Evolutionary conservation across 2,329 filamentous ascomycete species (phyloP), one percentile per base, ranked within the genome.

Genomic region (Alternaria atra): DNA sequence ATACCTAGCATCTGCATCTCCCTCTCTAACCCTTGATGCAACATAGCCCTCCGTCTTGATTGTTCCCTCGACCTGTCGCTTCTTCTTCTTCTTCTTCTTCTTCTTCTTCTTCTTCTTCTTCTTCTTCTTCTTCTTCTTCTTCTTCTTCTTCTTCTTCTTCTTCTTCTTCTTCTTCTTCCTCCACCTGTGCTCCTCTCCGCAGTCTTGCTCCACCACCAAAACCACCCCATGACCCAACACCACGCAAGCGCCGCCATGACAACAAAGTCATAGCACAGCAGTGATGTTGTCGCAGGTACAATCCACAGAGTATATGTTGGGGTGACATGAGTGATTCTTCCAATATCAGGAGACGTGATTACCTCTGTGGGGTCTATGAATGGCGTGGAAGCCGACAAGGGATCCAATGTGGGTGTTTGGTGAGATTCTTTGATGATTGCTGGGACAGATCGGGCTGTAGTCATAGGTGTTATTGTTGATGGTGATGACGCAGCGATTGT

Each of bases 1-100:
- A 74, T 59, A 3, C 73, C 72, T 52, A 69, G 17, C 52, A 72
- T 68, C 50, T 68, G 63, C 70, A 74, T 67, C 61, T 72, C 70
- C 29, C 50, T 42, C 63, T 68, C 65, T 37, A 73, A 23, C 37
- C 54, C 51, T 56, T 32, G 43, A 15, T 60, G 46, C 46, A 23
- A 6, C 25, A 35, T 32, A 23, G 32, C 51, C 47, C 44, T 34
- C 48, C 40, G 40, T 43, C 43, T 30, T 52, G 48, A 29, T 44
- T 51, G 52, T 6, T 32, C 30, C 40, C 44, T 23, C 17, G 15
- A 51, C 52, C 47, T 34, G 27, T 42, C 27, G 6, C n/a, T 47
- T 17, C 6, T 13, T 40, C 56, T 48, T 10, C 17, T 47, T 27
- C 35, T 29, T 53, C 52, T 48, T 10, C 17, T 47, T 27, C 35